Evolutionary conservation across 352 stramenopile species (phyloP), one percentile per base, ranked within the genome.

Genomic region (Aphanomyces astaci): DNA sequence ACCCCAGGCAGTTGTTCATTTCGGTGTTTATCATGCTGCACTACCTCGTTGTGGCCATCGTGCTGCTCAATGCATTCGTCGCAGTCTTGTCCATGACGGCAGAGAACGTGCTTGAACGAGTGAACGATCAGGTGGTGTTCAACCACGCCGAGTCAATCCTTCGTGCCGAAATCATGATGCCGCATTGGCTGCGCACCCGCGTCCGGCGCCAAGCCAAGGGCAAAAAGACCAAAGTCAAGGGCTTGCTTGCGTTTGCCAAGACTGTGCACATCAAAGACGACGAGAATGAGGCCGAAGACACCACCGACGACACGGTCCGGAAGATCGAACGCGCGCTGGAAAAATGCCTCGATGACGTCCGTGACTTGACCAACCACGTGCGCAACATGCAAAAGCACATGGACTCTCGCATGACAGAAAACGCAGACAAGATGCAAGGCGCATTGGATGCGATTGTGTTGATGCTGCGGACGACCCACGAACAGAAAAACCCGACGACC

Each of bases 41-140:
- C 2, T 66, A 52, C 33, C 46, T 66, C 19, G 19, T 43, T 2
- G 39, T 66, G 3, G 59, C 28, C 4, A 66, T 66, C 28, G 59
- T 66, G 40, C 59, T 66, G 1, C 33, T 66, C 33, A 66, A 66
- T 32, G 59, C 46, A 3, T 30, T 66, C 43, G n/a, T 66, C 19
- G 59, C 59, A 1, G 43, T 43, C 5, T 28, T 66, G 59, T 27
- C 43, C 46, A 66, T 52, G 25, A 52, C 59, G 3, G 43, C 39
- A 1, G 59, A 66, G 3, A 43, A 13, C 46, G 30, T 66, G 15
- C 28, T 66, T 5, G 46, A 56, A 2, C 59, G 31, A 3, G 59
- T 66, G 1, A 54, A 52, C 3, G 59, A 52, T 10, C 59, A 54
- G 32, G 59, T 66, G 33, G 28, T 25, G 17, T 66, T 54, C 25